A percentile compares a stretch with the other conserved stretches of the same genome.
Conservation (phyloP, 345 rosid genomes). For the Melastoma malabathricum region DNA sequence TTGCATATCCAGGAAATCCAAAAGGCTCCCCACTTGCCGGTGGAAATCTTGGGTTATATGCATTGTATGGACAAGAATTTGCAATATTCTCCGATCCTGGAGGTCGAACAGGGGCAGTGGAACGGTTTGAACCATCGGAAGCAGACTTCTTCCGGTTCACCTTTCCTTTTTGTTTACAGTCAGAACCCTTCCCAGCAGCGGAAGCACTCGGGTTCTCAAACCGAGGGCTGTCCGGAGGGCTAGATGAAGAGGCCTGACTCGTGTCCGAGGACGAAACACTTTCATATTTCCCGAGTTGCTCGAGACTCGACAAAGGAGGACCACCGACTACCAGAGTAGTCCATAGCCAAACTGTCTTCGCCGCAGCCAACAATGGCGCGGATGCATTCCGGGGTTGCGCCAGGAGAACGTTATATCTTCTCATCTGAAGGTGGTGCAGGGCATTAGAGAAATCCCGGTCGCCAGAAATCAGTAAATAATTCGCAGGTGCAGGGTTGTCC, state of each 20-base stretch:
- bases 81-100: conserved; percentile 13
- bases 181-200: conserved; percentile 9
- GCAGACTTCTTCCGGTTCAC: conserved; percentile 5
- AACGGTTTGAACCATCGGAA: conserved; percentile 9
- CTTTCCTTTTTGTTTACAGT: conserved; percentile 18
- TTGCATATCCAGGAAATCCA: conserved; percentile 8
- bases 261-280: conserved; percentile 11
- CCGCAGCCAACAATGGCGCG: conserved; percentile 29
- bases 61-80: conserved; percentile 13
- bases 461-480: conserved; percentile 34
- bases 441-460: conserved; percentile 41
- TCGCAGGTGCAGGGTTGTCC: conserved; percentile 40
- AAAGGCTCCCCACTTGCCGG: conserved; percentile 3
- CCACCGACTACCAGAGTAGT: conserved; percentile 33
- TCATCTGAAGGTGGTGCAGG: conserved; percentile 35
- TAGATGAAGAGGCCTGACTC: conserved; percentile 10
- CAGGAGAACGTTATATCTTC: conserved; percentile 33
- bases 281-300: conserved; percentile 7
- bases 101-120: conserved; percentile 8
- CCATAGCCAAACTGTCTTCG: conserved; percentile 39
- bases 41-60: conserved; percentile 2
- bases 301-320: conserved; percentile 15
- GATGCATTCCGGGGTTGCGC: conserved; percentile 35
- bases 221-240: conserved; percentile 6
- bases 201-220: conserved; percentile 15